phyloP scores from a whole-genome alignment of 176 grass and related monocot genomes.

The Stipa capillata region DNA sequence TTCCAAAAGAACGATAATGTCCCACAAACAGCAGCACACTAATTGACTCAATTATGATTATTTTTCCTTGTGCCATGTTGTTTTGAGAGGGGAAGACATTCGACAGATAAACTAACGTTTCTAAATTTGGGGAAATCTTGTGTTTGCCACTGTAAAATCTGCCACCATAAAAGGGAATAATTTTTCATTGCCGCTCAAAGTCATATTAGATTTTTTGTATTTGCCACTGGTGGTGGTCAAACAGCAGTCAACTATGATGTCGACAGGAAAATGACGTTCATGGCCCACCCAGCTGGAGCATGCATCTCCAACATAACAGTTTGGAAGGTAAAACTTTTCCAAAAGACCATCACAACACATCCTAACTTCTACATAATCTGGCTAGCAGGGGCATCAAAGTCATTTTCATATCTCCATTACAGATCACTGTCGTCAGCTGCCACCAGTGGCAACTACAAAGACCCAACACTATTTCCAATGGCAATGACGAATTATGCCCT shows the following conservation, averaged over 20 bases:
- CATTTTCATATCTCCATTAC: not conserved
- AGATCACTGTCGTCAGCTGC: not conserved
- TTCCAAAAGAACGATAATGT: not conserved
- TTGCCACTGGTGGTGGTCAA: not conserved
- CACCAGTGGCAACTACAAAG: not conserved
- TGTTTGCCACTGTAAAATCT: not conserved
- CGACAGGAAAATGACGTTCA: not conserved
- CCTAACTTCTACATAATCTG: not conserved
- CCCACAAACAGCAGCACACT: not conserved
- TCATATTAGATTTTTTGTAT: not conserved
- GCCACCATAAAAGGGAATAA: not conserved
- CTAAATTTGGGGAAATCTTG: not conserved
- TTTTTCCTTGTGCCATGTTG: not conserved
- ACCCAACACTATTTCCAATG: not conserved
- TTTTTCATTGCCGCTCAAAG: not conserved
- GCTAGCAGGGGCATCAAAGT: not conserved
- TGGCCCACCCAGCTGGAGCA: not conserved
- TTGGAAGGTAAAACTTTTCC: not conserved
- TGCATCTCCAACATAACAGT: not conserved
- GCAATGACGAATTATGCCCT: not conserved
- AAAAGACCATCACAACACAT: not conserved
- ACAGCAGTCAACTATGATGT: not conserved
- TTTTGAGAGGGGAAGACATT: not conserved
- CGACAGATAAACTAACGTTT: not conserved
- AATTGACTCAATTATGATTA: not conserved